Percentiles rank a stretch among this genome's conserved stretches.
Evolutionary conservation across 2,329 filamentous ascomycete genomes (phyloP).

Genomic region (Calonectria fujianensis): DNA sequence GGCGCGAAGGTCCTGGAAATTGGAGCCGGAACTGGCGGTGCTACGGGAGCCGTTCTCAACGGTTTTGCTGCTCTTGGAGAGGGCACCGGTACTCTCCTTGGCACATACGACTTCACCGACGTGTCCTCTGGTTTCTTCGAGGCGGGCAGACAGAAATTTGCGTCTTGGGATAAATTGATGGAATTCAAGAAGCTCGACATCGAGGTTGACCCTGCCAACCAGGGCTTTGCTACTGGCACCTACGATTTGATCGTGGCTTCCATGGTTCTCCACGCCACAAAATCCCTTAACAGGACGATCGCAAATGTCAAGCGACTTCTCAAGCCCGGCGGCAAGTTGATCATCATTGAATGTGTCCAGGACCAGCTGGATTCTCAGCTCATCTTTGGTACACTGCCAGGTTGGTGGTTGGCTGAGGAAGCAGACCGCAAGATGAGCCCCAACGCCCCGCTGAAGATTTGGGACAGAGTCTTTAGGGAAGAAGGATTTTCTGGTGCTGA

Average conservation of each 20-base stretch:
- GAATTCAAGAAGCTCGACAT: conserved; percentile 19
- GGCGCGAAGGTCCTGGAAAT: not conserved
- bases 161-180: not conserved
- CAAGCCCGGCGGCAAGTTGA: not conserved
- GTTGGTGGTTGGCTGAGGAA: conserved; percentile 15
- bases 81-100: not conserved
- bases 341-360: conserved; percentile 15
- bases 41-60: not conserved
- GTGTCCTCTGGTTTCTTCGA: conserved; percentile 14
- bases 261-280: conserved; percentile 7
- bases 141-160: conserved; percentile 13
- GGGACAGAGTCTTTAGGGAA: not conserved
- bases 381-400: conserved; percentile 6
- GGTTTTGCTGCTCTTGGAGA: not conserved
- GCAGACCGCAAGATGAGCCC: conserved; percentile 13
- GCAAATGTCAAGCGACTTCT: conserved; percentile 3
- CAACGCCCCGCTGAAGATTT: conserved; percentile 1
- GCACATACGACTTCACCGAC: not conserved
- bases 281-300: conserved; percentile 7
- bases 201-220: not conserved
- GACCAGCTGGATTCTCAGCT: conserved; percentile 15
- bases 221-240: not conserved
- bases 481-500: not conserved
- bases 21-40: conserved; percentile 6
- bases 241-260: conserved; percentile 22